phyloP scores from a whole-genome alignment of 352 stramenopile species.

The Phytophthora pseudosyringae region DNA sequence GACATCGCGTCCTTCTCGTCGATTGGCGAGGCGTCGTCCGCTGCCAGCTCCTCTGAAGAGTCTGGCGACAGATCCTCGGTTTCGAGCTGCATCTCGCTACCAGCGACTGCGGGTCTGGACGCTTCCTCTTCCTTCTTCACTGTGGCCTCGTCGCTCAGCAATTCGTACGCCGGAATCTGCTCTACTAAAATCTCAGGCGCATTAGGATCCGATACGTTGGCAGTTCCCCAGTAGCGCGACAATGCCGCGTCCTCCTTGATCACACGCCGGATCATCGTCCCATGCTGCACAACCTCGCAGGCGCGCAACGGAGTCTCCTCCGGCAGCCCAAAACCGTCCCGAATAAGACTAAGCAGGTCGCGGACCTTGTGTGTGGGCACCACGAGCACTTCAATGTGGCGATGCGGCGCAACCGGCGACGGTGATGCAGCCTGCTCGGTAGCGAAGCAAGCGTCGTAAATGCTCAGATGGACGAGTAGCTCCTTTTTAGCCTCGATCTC shows the following conservation, averaged over 20 bases:
- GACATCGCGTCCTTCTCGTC: conserved; percentile 1
- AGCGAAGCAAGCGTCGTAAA: conserved; percentile 78
- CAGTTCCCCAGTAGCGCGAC: conserved; percentile 55
- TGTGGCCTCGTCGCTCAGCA: conserved; percentile 16
- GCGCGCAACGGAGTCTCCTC: conserved; percentile 51
- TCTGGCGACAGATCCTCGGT: neutral
- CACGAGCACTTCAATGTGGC: conserved; percentile 72
- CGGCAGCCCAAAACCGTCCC: conserved; percentile 49
- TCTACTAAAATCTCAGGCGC: conserved; percentile 65
- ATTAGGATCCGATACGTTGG: conserved; percentile 43
- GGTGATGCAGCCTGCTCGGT: conserved; percentile 38
- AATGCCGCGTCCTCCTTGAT: conserved; percentile 48
- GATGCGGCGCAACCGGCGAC: conserved; percentile 33
- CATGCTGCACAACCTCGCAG: conserved; percentile 68
- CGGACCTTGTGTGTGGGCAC: conserved; percentile 52
- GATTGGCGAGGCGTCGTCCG: too few relatives aligned
- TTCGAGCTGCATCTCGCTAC: neutral
- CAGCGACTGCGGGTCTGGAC: neutral
- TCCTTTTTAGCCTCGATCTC: conserved; percentile 90
- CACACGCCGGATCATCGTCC: conserved; percentile 57
- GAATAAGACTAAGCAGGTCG: conserved; percentile 63
- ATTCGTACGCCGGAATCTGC: conserved; percentile 41
- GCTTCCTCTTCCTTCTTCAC: neutral
- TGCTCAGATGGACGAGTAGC: conserved; percentile 73
- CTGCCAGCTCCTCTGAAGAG: neutral